Evolutionary conservation across 805 yeast species (phyloP).

Genomic region (Nematodospora valgi): DNA sequence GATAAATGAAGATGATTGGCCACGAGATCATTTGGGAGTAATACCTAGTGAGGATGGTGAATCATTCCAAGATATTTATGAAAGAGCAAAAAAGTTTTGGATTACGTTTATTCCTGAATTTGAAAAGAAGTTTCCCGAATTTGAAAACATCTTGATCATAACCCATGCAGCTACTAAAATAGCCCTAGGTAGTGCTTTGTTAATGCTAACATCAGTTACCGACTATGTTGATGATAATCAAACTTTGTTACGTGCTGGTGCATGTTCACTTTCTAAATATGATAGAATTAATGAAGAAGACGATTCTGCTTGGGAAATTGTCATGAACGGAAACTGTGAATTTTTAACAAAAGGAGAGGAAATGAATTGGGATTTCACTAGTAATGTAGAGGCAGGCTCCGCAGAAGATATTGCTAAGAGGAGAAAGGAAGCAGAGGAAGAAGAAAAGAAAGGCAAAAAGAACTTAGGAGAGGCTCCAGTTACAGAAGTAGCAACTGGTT

Average conservation of each 20-base stretch:
- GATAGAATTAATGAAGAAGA: constrained; percentile 16
- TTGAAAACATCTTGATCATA: constrained; percentile 64
- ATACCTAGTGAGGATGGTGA: constrained; percentile 73
- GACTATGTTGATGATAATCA: constrained; percentile 47
- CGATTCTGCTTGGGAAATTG: constrained; percentile 50
- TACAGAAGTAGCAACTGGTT: constrained; percentile 14
- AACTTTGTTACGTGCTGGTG: constrained; percentile 61
- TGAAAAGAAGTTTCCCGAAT: constrained; percentile 54
- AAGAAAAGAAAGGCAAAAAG: constrained; percentile 1
- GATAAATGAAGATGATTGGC: constrained; percentile 31
- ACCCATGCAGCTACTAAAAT: constrained; percentile 95
- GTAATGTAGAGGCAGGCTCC: constrained; percentile 82
- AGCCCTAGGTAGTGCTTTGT: constrained; percentile 75
- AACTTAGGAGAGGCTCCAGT: constrained; percentile 17
- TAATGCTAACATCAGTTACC: constrained; percentile 49
- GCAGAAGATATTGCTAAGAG: constrained; percentile 76
- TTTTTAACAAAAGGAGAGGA: constrained; percentile 80
- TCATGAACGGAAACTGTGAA: constrained; percentile 69
- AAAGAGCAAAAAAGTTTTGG: constrained; percentile 58
- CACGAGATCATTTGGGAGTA: constrained; percentile 52
- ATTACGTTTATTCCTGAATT: constrained; percentile 53
- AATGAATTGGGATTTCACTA: constrained; percentile 87
- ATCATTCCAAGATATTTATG: constrained; percentile 62
- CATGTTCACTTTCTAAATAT: constrained; percentile 78
- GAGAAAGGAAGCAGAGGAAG: constrained; percentile 12